A percentile compares a stretch with the other conserved stretches of the same genome.
Evolutionary conservation across 495 filamentous ascomycete species (phyloP).

Genomic region (Penicillium bovifimosum): DNA sequence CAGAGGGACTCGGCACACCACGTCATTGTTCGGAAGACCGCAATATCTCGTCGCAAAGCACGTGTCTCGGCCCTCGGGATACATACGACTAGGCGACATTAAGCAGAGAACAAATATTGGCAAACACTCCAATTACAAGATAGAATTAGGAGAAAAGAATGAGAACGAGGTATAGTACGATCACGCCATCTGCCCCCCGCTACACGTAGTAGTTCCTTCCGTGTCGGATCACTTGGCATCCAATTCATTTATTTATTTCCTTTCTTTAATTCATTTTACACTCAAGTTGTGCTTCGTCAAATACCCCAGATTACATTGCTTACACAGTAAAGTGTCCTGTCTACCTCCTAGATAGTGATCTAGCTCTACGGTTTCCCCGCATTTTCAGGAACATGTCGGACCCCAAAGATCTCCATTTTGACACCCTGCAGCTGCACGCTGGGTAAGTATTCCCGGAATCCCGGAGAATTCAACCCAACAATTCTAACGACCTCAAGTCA

Average conservation of each 20-base stretch:
- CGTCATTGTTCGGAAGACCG: no score
- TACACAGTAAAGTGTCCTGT: no score
- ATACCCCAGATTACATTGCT: neutral
- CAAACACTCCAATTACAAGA: neutral
- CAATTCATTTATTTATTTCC: no score
- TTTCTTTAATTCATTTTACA: neutral
- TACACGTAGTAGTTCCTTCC: neutral
- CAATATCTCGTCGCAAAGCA: no score
- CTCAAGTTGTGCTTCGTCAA: neutral
- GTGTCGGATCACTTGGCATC: neutral
- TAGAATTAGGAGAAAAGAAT: neutral
- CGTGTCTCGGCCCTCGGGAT: no score
- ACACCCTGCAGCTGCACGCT: constrained; percentile 95
- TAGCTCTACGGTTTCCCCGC: neutral
- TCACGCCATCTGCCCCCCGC: neutral
- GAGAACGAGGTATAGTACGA: neutral
- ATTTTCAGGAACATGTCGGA: constrained; percentile 24
- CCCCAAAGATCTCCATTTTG: constrained; percentile 51
- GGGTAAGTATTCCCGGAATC: constrained; percentile 64
- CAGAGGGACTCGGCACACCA: no score
- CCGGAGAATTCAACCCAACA: neutral
- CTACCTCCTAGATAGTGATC: neutral
- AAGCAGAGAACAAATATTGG: no score
- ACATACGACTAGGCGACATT: no score
- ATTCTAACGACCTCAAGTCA: constrained; percentile 50